These are phyloP conservation scores for Cryptococcus maquisensis DNA, from an alignment of 1,284 basidiomycete species.

Conservation along the genomic window DNA sequence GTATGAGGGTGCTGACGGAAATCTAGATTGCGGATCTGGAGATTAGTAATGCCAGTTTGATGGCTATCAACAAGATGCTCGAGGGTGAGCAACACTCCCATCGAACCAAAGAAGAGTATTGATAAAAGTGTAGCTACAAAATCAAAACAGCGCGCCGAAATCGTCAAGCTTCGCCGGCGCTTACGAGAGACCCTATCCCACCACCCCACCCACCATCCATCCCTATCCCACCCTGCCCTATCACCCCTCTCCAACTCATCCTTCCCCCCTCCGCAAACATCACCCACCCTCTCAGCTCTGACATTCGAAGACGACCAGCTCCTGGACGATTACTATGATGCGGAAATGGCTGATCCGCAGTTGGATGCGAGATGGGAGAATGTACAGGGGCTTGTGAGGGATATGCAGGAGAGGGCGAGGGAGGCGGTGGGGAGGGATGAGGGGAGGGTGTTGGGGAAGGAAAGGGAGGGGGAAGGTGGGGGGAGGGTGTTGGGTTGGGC, in stretches of 20 bases:
- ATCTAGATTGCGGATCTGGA: constrained; percentile 45
- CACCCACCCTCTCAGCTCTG: neutral
- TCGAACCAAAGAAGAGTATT: neutral
- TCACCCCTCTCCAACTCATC: neutral
- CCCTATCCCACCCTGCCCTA: neutral
- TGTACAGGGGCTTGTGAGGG: constrained; percentile 26
- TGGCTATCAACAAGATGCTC: constrained; percentile 45
- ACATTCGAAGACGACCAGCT: neutral
- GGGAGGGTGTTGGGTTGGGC: constrained; percentile 34
- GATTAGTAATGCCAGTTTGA: constrained; percentile 43
- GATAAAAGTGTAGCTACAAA: constrained; percentile 24
- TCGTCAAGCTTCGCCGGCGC: constrained; percentile 36
- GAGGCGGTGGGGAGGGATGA: constrained; percentile 25
- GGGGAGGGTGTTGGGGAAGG: constrained; percentile 26
- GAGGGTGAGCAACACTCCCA: constrained; percentile 28
- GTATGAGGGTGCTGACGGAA: neutral
- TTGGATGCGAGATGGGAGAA: constrained; percentile 41
- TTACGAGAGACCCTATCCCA: constrained; percentile 29
- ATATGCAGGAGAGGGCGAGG: constrained; percentile 32
- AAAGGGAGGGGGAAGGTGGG: constrained; percentile 21
- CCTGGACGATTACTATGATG: constrained; percentile 12
- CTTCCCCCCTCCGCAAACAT: neutral
- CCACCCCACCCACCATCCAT: neutral
- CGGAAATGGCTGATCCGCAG: constrained; percentile 31
- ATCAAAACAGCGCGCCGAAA: constrained; percentile 42